phyloP scores from a whole-genome alignment of 2,329 filamentous ascomycete species.

The Biscogniauxia sp. region DNA sequence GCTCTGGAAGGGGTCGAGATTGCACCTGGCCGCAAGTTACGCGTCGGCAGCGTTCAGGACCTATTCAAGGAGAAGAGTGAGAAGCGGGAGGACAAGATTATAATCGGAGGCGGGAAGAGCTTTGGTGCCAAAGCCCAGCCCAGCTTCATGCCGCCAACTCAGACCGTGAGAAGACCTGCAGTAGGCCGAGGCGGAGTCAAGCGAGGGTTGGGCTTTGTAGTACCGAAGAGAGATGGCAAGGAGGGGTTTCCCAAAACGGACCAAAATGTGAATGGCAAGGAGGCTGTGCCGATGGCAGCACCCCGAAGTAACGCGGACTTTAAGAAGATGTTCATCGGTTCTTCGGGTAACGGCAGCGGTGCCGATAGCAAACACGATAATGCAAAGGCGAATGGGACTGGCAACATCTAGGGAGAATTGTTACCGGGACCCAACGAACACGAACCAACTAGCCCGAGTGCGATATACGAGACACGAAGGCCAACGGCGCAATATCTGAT shows the following conservation, averaged over 20 bases:
- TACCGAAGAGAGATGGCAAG: constrained; percentile 22
- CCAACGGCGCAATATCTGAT: neutral
- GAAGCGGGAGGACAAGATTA: constrained; percentile 41
- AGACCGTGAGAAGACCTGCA: constrained; percentile 41
- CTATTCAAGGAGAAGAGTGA: constrained; percentile 49
- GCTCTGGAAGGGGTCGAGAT: constrained; percentile 56
- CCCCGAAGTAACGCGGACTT: constrained; percentile 58
- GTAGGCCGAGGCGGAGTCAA: constrained; percentile 40
- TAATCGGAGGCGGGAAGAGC: constrained; percentile 22
- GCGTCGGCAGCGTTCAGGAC: constrained; percentile 53
- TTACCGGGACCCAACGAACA: neutral
- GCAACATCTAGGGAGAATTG: neutral
- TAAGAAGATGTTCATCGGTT: constrained; percentile 49
- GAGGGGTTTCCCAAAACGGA: constrained; percentile 16
- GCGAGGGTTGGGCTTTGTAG: constrained; percentile 43
- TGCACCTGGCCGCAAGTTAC: constrained; percentile 48
- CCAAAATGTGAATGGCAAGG: constrained; percentile 18
- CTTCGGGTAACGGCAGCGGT: constrained; percentile 8
- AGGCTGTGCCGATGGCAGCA: constrained; percentile 20
- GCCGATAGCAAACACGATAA: constrained; percentile 5
- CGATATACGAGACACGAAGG: neutral
- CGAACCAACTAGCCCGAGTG: neutral
- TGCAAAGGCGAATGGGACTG: constrained; percentile 8
- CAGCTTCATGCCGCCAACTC: constrained; percentile 44
- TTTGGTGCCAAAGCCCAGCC: constrained; percentile 27